phyloP scores from a whole-genome alignment of 2,329 filamentous ascomycete genomes.

The Aspergillus bombycis region DNA sequence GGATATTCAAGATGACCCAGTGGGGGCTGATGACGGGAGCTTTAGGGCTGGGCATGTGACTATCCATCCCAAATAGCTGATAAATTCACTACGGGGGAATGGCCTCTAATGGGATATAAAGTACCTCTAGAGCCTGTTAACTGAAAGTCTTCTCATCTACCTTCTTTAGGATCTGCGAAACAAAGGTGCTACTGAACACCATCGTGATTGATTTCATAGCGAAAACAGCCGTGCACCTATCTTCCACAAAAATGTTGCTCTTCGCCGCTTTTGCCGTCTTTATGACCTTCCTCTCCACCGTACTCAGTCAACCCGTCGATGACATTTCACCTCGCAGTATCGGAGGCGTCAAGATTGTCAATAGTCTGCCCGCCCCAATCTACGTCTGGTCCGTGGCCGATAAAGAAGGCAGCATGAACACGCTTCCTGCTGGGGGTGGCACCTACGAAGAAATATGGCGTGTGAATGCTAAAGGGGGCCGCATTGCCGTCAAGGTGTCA shows the following conservation, averaged over 20 bases:
- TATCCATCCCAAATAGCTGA: not conserved
- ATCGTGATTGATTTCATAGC: not conserved
- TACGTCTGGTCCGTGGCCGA: constrained; percentile 39
- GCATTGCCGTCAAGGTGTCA: constrained; percentile 42
- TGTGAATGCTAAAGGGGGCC: constrained; percentile 32
- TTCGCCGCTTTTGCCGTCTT: not conserved
- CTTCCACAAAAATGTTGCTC: not conserved
- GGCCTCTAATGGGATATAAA: too few species aligned
- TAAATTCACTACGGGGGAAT: not conserved
- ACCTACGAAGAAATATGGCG: constrained; percentile 35
- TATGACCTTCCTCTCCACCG: not conserved
- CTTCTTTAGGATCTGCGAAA: too few species aligned
- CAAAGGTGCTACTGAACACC: too few species aligned
- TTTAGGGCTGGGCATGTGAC: not conserved
- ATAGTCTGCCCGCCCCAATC: constrained; percentile 33
- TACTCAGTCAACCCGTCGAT: not conserved
- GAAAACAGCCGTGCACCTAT: not conserved
- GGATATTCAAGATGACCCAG: not conserved
- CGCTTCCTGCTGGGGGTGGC: constrained; percentile 28
- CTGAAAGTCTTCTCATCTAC: too few species aligned
- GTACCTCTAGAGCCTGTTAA: too few species aligned
- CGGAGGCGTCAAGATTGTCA: constrained; percentile 35
- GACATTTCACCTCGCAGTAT: constrained; percentile 1
- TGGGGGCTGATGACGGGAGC: not conserved
- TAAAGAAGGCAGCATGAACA: constrained; percentile 28